A percentile compares a stretch with the other conserved stretches of the same genome.
Evolutionary conservation across 306 rosid genomes (phyloP).

Genomic region (Malus sylvestris): DNA sequence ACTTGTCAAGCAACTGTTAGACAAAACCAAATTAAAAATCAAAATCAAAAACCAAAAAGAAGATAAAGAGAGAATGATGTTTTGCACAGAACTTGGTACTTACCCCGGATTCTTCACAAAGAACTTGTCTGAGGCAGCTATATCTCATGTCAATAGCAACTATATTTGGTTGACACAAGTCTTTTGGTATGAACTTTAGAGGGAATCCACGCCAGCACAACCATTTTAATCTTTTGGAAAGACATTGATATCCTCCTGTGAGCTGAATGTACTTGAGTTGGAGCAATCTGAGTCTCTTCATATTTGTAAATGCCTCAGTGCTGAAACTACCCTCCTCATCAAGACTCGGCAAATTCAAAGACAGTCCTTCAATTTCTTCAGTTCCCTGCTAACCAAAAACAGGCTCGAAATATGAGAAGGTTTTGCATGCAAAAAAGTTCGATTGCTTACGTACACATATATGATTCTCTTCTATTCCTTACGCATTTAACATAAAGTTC

Average conservation of each 20-base stretch:
- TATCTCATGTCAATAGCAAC: constrained; percentile 29
- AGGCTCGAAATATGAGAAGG: neutral
- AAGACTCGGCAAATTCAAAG: neutral
- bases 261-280: constrained; percentile 23
- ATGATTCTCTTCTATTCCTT: neutral
- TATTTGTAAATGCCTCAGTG: constrained; percentile 22
- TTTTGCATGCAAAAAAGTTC: neutral
- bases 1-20: constrained; percentile 13
- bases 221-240: constrained; percentile 23
- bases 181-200: neutral
- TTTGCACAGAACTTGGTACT: neutral
- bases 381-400: constrained; percentile 5
- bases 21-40: neutral
- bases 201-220: constrained; percentile 7
- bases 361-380: constrained; percentile 6
- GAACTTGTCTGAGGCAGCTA: constrained; percentile 19
- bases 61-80: neutral
- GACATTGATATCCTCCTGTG: constrained; percentile 11
- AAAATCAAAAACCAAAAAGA: neutral
- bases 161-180: constrained; percentile 7
- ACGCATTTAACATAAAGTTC: neutral
- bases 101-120: constrained; percentile 40
- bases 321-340: neutral
- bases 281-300: constrained; percentile 35
- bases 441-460: neutral